Evolutionary conservation across 1,284 basidiomycete genomes (phyloP), one percentile per base, ranked within the genome.

Genomic region (Puccinia brachypodii): DNA sequence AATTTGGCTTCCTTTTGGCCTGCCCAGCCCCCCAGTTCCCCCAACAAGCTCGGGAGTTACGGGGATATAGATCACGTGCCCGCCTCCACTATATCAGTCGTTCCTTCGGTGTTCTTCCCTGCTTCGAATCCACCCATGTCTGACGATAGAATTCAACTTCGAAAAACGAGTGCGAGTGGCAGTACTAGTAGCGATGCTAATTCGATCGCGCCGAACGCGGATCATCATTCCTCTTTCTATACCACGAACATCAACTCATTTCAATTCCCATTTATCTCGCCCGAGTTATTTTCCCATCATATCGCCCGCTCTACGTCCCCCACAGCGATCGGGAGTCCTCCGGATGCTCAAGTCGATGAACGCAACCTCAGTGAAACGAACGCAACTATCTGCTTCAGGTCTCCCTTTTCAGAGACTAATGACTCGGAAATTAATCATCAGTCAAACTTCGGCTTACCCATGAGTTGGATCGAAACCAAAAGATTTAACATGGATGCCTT

Each of bases 1-100:
- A 33, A 75, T 62, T 42, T 75, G 11, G 50, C 73, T 28, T 75
- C 73, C 33, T 75, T 75, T 56, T 75, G 73, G 73, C 53, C 73
- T 19, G 36, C 33, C 13, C 31, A 60, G 25, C 33, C 53, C 25
- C 36, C 33, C 38, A 16, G 3, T 56, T 42, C 38, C 7, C 40
- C 56, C 16, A 62, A 62, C 42, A 42, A 75, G 9, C 38, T 33
- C 31, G 36, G 16, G 2, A n/a, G 53, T n/a, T 31, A 3, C 42
- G 56, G 11, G 14, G 73, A 72, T 36, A 8, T 50, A 31, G 69
- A 72, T 50, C 42, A 25, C 33, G 47, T 72, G 36, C 50, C 69
- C 25, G 28, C 73, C n/a, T 56, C 13, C 53, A 40, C 44, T 25
- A 60, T 60, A 44, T 56, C 73, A 28, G 40, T 62, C n/a, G 50